Conservation (phyloP, 31 red algal species). For the Bonnemaisonia californica region DNA sequence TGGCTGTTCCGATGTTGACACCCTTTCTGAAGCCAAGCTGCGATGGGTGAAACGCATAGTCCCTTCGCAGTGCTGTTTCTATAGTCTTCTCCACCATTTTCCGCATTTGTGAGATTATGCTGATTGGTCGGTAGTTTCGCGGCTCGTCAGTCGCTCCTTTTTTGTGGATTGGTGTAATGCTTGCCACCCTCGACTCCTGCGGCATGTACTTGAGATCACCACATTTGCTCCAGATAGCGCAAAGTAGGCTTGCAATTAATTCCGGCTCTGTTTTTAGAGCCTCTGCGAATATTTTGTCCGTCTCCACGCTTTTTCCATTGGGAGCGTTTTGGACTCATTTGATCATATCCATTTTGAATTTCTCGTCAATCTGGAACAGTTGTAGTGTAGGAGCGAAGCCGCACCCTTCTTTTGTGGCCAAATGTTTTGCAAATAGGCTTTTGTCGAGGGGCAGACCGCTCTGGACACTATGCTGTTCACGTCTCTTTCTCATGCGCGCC, state of each 20-base stretch:
- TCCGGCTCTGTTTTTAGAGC: slow-evolving; percentile 23
- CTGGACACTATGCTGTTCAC: too few relatives aligned
- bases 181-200: too few relatives aligned
- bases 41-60: too few relatives aligned
- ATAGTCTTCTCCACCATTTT: too few relatives aligned
- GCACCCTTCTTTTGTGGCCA: slow-evolving; percentile 9
- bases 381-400: slow-evolving; percentile 4
- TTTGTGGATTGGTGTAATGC: too few relatives aligned
- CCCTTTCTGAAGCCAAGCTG: too few relatives aligned
- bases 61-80: too few relatives aligned
- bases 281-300: slow-evolving; percentile 24
- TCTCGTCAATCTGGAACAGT: background rate
- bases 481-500: too few relatives aligned
- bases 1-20: too few relatives aligned
- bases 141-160: too few relatives aligned
- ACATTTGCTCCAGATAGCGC: slow-evolving; percentile 28
- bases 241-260: slow-evolving; percentile 7
- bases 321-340: background rate
- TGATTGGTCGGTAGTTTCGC: too few relatives aligned
- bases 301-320: slow-evolving; percentile 9
- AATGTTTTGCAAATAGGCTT: background rate
- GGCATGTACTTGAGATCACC: slow-evolving; percentile 13
- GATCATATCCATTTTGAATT: slow-evolving; percentile 6
- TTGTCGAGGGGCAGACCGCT: background rate
- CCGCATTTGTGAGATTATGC: too few relatives aligned